phyloP scores from a whole-genome alignment of 2,329 filamentous ascomycete genomes.

The Trichocomaceae sp. region DNA sequence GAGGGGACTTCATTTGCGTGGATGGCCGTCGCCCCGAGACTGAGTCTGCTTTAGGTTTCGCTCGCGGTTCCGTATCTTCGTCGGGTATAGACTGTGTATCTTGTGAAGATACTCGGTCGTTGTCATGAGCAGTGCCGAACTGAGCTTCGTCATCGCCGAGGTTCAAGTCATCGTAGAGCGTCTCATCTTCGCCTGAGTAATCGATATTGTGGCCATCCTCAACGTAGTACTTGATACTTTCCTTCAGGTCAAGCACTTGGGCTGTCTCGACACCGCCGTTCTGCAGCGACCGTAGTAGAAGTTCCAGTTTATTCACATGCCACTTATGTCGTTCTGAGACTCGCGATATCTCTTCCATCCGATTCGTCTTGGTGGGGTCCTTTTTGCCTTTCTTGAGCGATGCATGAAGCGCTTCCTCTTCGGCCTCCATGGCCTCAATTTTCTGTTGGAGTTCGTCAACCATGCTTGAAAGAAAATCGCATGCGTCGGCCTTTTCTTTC shows the following conservation, averaged over 20 bases:
- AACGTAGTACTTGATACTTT: constrained; percentile 92
- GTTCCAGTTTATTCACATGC: constrained; percentile 88
- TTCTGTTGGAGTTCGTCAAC: constrained; percentile 91
- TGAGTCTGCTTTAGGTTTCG: constrained; percentile 53
- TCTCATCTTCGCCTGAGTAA: constrained; percentile 81
- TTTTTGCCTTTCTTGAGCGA: constrained; percentile 94
- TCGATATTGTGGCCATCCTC: constrained; percentile 82
- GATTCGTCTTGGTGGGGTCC: constrained; percentile 73
- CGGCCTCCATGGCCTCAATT: constrained; percentile 86
- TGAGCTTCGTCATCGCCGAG: constrained; percentile 86
- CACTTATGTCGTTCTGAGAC: constrained; percentile 91
- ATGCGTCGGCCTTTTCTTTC: constrained; percentile 82
- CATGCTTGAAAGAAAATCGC: constrained; percentile 77
- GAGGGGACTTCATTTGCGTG: constrained; percentile 82
- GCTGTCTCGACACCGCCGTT: constrained; percentile 86
- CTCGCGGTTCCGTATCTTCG: constrained; percentile 60
- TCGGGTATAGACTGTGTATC: constrained; percentile 90
- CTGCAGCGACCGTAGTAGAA: constrained; percentile 81
- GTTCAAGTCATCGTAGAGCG: constrained; percentile 89
- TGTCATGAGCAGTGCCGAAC: constrained; percentile 72
- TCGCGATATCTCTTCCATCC: constrained; percentile 77
- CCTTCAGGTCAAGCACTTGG: constrained; percentile 80
- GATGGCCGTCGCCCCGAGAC: constrained; percentile 65
- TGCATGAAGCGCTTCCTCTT: constrained; percentile 76
- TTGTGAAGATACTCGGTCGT: constrained; percentile 87